Percentiles rank a stretch among this genome's conserved stretches.
phyloP scores from a whole-genome alignment of 1,284 basidiomycete species.

The Testicularia cyperi region DNA sequence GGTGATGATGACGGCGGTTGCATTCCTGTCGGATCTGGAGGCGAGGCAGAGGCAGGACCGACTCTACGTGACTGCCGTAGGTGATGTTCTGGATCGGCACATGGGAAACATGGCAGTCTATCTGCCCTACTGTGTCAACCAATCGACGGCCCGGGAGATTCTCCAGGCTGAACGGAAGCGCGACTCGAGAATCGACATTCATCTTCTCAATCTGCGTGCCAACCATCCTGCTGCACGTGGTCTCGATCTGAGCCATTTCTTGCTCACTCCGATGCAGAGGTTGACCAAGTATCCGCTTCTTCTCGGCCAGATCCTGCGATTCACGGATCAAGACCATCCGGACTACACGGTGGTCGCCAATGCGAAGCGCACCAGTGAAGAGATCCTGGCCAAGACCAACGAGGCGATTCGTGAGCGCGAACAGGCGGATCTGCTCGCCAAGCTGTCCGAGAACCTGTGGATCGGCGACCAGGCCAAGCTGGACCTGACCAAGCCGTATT shows the following conservation, averaged over 20 bases:
- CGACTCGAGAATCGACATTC: slow-evolving; percentile 69
- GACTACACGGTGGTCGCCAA: slow-evolving; percentile 69
- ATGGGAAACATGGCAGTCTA: slow-evolving; percentile 78
- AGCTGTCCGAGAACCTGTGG: slow-evolving; percentile 77
- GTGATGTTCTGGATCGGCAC: slow-evolving; percentile 76
- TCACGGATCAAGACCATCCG: slow-evolving; percentile 84
- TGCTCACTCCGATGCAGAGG: slow-evolving; percentile 92
- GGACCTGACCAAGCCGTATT: slow-evolving; percentile 84
- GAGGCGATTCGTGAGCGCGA: slow-evolving; percentile 86
- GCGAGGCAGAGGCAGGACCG: slow-evolving; percentile 84
- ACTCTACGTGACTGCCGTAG: slow-evolving; percentile 83
- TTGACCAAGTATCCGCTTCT: slow-evolving; percentile 92
- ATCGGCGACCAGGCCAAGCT: slow-evolving; percentile 61
- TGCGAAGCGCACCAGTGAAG: slow-evolving; percentile 71
- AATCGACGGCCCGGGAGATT: slow-evolving; percentile 75
- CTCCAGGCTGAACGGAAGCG: slow-evolving; percentile 73
- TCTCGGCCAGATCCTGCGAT: slow-evolving; percentile 86
- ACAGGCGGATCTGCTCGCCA: slow-evolving; percentile 70
- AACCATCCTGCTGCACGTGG: slow-evolving; percentile 74
- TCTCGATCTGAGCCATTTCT: slow-evolving; percentile 83
- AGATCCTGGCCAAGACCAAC: slow-evolving; percentile 77
- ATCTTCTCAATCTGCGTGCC: slow-evolving; percentile 75
- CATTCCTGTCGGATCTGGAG: slow-evolving; percentile 69
- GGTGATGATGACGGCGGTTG: slow-evolving; percentile 21
- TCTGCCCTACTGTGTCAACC: slow-evolving; percentile 88